Evolutionary conservation across 345 rosid genomes (phyloP).

Genomic region (Eucalyptus tenuipes): DNA sequence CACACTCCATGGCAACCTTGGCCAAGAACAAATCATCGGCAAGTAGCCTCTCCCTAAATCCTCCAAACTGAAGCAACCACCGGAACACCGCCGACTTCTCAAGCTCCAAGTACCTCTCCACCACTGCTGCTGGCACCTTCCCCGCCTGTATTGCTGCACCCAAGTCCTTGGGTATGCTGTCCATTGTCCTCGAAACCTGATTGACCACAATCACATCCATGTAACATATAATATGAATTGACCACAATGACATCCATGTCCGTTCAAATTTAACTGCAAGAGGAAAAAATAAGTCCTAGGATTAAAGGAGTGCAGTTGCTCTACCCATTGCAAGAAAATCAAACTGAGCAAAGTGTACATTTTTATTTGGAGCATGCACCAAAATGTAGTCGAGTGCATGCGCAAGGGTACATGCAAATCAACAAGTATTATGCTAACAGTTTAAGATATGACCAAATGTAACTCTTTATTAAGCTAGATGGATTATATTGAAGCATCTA

Average conservation of each 20-base stretch:
- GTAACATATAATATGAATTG: not conserved
- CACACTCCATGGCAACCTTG: constrained; percentile 55
- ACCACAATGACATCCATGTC: not conserved
- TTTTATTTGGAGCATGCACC: not conserved
- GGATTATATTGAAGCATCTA: not conserved
- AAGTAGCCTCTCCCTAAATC: constrained; percentile 49
- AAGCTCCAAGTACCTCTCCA: constrained; percentile 31
- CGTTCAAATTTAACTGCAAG: not conserved
- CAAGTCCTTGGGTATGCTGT: constrained; percentile 45
- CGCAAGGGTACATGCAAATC: not conserved
- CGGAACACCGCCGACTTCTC: constrained; percentile 27
- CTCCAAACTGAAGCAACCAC: constrained; percentile 55
- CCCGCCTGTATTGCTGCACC: constrained; percentile 38
- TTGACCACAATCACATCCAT: not conserved
- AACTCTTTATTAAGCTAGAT: not conserved
- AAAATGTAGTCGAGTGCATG: not conserved
- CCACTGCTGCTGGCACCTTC: constrained; percentile 32
- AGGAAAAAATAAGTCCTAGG: not conserved
- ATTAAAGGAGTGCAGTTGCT: not conserved
- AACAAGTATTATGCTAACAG: not conserved
- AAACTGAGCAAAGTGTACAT: not conserved
- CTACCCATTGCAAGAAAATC: not conserved
- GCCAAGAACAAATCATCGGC: constrained; percentile 56
- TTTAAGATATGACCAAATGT: not conserved
- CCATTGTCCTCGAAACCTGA: constrained; percentile 14